Evolutionary conservation across 352 stramenopile genomes (phyloP).

Genomic region (Elongisporangium undulatum): DNA sequence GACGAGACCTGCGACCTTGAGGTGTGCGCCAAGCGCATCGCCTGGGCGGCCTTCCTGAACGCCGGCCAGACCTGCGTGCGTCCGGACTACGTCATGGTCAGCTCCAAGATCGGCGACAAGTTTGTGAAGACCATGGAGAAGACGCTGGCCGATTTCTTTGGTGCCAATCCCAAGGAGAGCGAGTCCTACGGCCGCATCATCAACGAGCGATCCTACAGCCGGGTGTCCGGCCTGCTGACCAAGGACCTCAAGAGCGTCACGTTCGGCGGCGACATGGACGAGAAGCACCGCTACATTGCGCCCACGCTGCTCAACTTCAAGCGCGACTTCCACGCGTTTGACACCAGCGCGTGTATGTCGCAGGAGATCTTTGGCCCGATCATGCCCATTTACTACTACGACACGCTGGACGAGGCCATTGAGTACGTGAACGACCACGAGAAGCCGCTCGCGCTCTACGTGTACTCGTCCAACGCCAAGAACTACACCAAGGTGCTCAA

Average conservation of each 20-base stretch:
- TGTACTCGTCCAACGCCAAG: constrained; percentile 52
- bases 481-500: constrained; percentile 36
- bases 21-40: constrained; percentile 73
- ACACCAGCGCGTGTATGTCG: constrained; percentile 56
- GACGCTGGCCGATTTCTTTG: constrained; percentile 43
- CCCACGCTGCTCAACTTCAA: constrained; percentile 89
- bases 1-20: constrained; percentile 53
- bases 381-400: constrained; percentile 89
- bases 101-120: constrained; percentile 71
- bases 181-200: constrained; percentile 64
- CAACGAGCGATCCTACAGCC: constrained; percentile 62
- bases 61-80: constrained; percentile 93
- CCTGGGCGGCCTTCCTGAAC: constrained; percentile 88
- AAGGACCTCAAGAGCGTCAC: constrained; percentile 44
- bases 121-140: constrained; percentile 35
- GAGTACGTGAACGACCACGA: constrained; percentile 28
- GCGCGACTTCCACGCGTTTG: constrained; percentile 36
- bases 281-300: constrained; percentile 63
- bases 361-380: constrained; percentile 95
- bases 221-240: constrained; percentile 24
- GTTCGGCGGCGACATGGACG: constrained; percentile 56
- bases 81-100: constrained; percentile 91
- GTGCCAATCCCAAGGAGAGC: constrained; percentile 28
- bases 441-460: constrained; percentile 88
- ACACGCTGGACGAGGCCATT: constrained; percentile 24